Evolutionary conservation across 2,329 filamentous ascomycete species (phyloP), one percentile per base, ranked within the genome.

Genomic region (Scopulariopsis brevicaulis): DNA sequence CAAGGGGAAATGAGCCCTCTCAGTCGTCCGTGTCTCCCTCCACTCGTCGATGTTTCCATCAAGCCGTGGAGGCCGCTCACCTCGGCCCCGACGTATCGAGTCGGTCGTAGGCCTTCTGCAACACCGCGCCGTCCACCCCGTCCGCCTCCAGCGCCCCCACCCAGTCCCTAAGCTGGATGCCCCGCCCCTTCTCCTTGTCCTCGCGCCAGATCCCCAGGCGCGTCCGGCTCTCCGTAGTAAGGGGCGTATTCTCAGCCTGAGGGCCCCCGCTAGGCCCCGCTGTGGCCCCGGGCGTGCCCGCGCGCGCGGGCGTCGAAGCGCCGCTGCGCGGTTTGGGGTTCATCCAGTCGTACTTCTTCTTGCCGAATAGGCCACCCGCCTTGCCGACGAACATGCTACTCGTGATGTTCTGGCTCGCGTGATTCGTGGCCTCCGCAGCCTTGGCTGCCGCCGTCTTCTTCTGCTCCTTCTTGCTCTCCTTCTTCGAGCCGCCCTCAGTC

Each of bases 121-220:
- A 68, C 25, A 84, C 80, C 66, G 76, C 81, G 63, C 74, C 74
- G 68, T 90, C 86, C 63, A 77, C 79, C 1, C 89, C 87, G 67
- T 96, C 90, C 55, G 84, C 77, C 69, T 96, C 92, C 53, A 96
- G 77, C 60, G 89, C 88, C 22, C 83, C 77, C 18, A 96, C 76
- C 75, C 91, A 85, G 70, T 96, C 93, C 58, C 93, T 81, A 56
- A 96, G 75, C 73, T 96, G 91, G 54, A 96, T 89, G 28, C 86
- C 85, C 63, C 79, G 81, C 35, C 90, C 90, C 67, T 86, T 87
- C 24, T 86, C 83, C 57, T 83, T 84, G 65, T 90, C 86, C 70
- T 96, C 91, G 60, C 89, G 81, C 80, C 86, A 89, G 18, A 80
- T 78, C n/a, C 89, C 89, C 43, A 90, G 73, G 57, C 84, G 82